Evolutionary conservation across 176 grass and related monocot genomes (phyloP).

Genomic region (Bolboschoenus planiculmis): DNA sequence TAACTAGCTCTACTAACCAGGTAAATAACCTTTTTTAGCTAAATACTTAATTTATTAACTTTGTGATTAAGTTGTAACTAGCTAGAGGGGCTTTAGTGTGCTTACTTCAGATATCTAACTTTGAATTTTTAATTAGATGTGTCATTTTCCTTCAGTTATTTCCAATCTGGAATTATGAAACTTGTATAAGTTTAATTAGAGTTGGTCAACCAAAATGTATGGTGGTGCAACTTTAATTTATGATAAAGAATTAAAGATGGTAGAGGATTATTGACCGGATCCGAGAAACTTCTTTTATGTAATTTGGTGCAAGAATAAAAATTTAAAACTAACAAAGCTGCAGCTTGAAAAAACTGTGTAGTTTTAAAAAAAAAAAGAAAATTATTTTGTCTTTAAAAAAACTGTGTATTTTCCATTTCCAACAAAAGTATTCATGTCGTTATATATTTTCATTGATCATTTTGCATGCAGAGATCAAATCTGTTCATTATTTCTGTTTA

Average conservation of each 20-base stretch:
- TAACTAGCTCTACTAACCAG: conserved; percentile 42
- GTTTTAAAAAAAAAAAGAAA: no score
- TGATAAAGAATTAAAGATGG: not conserved
- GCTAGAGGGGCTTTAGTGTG: not conserved
- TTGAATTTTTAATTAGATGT: not conserved
- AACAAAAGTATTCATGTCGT: not conserved
- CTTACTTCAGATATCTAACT: not conserved
- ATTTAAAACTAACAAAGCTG: not conserved
- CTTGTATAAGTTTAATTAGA: not conserved
- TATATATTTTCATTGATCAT: not conserved
- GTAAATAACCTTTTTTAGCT: not conserved
- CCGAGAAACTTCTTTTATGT: not conserved
- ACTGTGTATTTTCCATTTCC: not conserved
- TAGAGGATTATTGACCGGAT: not conserved
- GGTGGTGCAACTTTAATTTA: not conserved
- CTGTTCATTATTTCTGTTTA: not conserved
- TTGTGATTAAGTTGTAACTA: not conserved
- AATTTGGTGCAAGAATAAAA: not conserved
- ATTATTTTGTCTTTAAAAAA: no score
- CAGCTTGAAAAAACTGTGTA: no score
- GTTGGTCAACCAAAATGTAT: not conserved
- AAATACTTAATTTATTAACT: not conserved
- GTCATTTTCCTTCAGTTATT: not conserved
- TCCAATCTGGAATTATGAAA: not conserved
- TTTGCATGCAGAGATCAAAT: not conserved